Percentiles rank a stretch among this genome's conserved stretches.
These are phyloP conservation scores for Calocybe cyanea DNA, from an alignment of 768 basidiomycete genomes.

Conservation along the genomic window DNA sequence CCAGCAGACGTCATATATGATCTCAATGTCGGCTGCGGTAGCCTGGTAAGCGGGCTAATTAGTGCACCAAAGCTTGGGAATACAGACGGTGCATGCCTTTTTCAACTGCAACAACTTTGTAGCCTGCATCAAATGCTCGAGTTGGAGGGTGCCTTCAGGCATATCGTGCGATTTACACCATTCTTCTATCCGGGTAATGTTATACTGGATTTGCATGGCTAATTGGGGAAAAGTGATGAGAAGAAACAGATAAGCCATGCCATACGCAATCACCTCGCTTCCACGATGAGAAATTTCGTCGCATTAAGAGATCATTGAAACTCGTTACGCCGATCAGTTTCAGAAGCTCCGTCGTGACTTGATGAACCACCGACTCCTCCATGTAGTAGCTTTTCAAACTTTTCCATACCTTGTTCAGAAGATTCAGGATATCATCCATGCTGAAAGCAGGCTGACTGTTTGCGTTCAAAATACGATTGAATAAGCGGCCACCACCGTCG, in stretches of 20 bases:
- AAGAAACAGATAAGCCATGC: background rate
- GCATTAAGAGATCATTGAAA: constrained; percentile 98
- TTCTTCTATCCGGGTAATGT: constrained; percentile 95
- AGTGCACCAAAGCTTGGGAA: background rate
- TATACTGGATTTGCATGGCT: constrained; percentile 99
- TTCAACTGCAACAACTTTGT: constrained; percentile 97
- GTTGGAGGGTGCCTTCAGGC: constrained; percentile 95
- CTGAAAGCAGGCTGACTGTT: constrained; percentile 87
- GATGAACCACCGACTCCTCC: constrained; percentile 95
- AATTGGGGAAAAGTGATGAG: constrained; percentile 3
- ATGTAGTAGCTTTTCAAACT: constrained; percentile 97
- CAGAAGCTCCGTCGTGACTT: constrained; percentile 90
- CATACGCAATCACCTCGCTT: constrained; percentile 76
- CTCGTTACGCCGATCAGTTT: constrained; percentile 95
- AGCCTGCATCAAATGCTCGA: constrained; percentile 99
- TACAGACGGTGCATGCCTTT: constrained; percentile 54
- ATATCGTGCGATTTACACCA: constrained; percentile 99
- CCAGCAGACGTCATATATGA: constrained; percentile 99
- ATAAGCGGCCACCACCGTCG: constrained; percentile 89
- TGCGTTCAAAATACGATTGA: constrained; percentile 87
- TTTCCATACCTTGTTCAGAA: constrained; percentile 98
- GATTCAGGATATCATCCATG: constrained; percentile 97
- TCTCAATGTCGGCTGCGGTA: constrained; percentile 93
- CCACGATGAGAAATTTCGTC: constrained; percentile 99
- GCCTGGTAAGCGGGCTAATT: constrained; percentile 46